Evolutionary conservation across 352 stramenopile species (phyloP).

Genomic region (Sclerospora graminicola): DNA sequence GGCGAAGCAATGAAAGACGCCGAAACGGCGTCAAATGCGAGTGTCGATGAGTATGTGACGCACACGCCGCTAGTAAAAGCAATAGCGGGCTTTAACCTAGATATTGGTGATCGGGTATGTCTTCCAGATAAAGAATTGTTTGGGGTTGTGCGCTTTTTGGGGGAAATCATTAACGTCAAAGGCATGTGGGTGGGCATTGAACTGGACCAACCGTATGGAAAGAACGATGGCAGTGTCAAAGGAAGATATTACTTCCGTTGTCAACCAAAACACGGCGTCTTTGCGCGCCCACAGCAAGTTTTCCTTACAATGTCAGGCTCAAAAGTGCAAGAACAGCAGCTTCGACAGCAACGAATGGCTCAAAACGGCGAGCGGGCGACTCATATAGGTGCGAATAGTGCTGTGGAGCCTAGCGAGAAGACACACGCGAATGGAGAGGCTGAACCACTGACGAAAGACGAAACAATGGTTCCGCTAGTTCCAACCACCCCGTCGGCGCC

Average conservation of each 20-base stretch:
- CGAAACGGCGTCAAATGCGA: slow-evolving; percentile 29
- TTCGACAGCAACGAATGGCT: slow-evolving; percentile 28
- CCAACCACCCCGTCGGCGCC: slow-evolving; percentile 17
- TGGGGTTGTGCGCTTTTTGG: slow-evolving; percentile 66
- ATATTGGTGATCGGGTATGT: slow-evolving; percentile 67
- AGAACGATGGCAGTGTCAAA: slow-evolving; percentile 81
- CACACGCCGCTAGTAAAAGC: slow-evolving; percentile 18
- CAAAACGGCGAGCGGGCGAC: slow-evolving; percentile 16
- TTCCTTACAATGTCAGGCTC: slow-evolving; percentile 51
- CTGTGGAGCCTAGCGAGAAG: slow-evolving; percentile 21
- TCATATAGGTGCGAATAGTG: slow-evolving; percentile 9
- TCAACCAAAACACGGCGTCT: slow-evolving; percentile 70
- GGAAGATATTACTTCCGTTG: slow-evolving; percentile 71
- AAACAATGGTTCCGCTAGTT: slow-evolving; percentile 10
- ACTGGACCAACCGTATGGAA: slow-evolving; percentile 61
- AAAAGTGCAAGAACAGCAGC: slow-evolving; percentile 42
- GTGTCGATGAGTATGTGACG: slow-evolving; percentile 35
- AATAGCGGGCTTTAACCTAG: slow-evolving; percentile 30
- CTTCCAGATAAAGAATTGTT: slow-evolving; percentile 82
- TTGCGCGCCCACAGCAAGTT: slow-evolving; percentile 66
- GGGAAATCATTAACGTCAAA: slow-evolving; percentile 61
- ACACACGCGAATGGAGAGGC: slow-evolving; percentile 13
- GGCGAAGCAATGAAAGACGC: slow-evolving; percentile 17
- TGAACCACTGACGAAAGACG: slow-evolving; percentile 9
- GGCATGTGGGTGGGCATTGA: slow-evolving; percentile 71